Evolutionary conservation across 176 grass and related monocot species (phyloP), one percentile per base, ranked within the genome.

Genomic region (Pontederia paniculata): DNA sequence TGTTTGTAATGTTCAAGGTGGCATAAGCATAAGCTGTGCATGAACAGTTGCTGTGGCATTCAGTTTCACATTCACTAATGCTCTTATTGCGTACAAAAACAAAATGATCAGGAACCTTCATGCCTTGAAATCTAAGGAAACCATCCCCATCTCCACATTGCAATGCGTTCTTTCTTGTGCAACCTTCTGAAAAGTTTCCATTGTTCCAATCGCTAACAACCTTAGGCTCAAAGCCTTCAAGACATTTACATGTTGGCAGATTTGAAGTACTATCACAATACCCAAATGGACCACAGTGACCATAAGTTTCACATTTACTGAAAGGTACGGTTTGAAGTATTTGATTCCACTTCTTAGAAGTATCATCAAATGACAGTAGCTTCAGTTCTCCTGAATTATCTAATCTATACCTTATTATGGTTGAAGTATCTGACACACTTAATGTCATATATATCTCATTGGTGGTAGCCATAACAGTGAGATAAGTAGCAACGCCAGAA

Each of bases 171-270:
- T 25, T 82, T 15, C 25, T 59, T 4, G 6, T 53, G 44, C 84
- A 88, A 52, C 84, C 84, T 44, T 7, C 60, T 0, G 42, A 68
- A 43, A 70, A 74, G 3, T 41, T 63, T 5, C 56, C 52, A 1
- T 2, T 28, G 6, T 54, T 28, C 64, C 64, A 67, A 0, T 52
- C 50, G 43, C 49, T 54, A 12, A 14, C 16, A 42, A 44, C 9
- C 17, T 17, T 65, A 0, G 78, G 84, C 62, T 56, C 57, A 45
- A 88, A 88, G 18, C 84, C 78, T 25, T 88, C 62, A 12, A 82
- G 50, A 51, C 84, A 88, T 31, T 73, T 88, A 48, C 84, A 87
- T 47, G 48, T 17, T 11, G 75, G 48, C 11, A 54, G 16, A 12
- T 22, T 50, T 42, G 41, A 42, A 17, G 12, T 78, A 50, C 20